These are phyloP conservation scores for Trichoderma sp. DNA, from an alignment of 2,329 filamentous ascomycete genomes.

Conservation along the genomic window DNA sequence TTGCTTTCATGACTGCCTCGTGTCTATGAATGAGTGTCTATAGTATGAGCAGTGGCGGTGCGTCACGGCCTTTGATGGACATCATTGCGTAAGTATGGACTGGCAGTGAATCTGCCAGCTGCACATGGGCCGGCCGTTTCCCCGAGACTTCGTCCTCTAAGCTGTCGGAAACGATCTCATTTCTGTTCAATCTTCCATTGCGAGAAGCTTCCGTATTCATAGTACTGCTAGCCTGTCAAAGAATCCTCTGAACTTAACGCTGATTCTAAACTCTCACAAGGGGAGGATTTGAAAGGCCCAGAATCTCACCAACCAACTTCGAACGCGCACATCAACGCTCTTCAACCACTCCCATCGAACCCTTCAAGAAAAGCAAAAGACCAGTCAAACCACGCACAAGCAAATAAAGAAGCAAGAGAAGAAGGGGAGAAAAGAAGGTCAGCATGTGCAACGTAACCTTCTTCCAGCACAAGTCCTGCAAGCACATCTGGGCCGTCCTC, in stretches of 20 bases:
- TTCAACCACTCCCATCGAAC: not conserved
- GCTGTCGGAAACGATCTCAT: too few relatives aligned
- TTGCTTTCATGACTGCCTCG: not conserved
- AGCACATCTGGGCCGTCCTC: slow-evolving; percentile 56
- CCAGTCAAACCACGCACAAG: not conserved
- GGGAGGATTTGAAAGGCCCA: not conserved
- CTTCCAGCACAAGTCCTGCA: slow-evolving; percentile 53
- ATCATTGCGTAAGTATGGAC: not conserved
- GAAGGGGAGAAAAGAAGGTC: not conserved
- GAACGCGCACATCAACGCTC: not conserved
- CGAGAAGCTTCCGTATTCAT: too few relatives aligned
- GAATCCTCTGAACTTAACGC: not conserved
- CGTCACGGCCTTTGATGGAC: not conserved
- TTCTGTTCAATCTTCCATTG: too few relatives aligned
- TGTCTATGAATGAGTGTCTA: not conserved
- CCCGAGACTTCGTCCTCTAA: too few relatives aligned
- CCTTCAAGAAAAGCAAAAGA: not conserved
- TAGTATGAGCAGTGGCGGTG: not conserved
- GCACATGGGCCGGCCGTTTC: not conserved
- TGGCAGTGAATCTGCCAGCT: slow-evolving; percentile 16
- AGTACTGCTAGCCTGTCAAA: not conserved
- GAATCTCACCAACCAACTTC: not conserved
- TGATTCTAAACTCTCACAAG: not conserved
- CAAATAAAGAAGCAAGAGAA: not conserved
- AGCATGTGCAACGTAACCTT: slow-evolving; percentile 52